phyloP scores from a whole-genome alignment of 768 basidiomycete species.

The Russula foetens region DNA sequence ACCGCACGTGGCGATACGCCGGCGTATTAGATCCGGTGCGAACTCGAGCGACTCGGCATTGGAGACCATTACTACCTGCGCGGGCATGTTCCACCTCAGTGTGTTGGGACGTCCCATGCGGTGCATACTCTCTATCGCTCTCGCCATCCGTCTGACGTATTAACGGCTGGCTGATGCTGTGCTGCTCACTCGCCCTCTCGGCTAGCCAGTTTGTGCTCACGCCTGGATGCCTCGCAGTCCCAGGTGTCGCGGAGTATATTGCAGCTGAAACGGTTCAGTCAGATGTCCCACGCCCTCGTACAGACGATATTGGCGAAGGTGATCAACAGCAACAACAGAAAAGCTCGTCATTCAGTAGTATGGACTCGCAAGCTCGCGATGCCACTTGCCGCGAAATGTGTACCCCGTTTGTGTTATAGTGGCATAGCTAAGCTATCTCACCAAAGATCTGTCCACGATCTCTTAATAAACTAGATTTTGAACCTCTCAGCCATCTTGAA shows the following conservation, averaged over 20 bases:
- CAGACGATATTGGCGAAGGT: neutral
- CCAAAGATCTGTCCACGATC: no score
- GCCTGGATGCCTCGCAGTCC: constrained; percentile 21
- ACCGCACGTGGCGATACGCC: constrained; percentile 34
- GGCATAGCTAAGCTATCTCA: no score
- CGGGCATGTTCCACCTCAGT: constrained; percentile 37
- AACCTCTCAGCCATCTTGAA: no score
- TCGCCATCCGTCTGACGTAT: no score
- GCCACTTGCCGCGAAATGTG: constrained; percentile 25
- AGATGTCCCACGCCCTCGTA: constrained; percentile 29
- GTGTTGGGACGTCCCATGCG: constrained; percentile 33
- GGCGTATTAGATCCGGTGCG: constrained; percentile 36
- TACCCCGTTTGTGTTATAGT: no score
- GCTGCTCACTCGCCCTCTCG: no score
- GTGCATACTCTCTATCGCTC: constrained; percentile 28
- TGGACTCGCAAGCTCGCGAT: neutral
- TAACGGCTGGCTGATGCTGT: no score
- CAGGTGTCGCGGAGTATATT: constrained; percentile 29
- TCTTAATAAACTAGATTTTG: no score
- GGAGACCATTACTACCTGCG: constrained; percentile 36
- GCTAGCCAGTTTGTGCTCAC: constrained; percentile 29
- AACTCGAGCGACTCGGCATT: constrained; percentile 41
- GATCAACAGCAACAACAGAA: neutral
- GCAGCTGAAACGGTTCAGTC: constrained; percentile 44
- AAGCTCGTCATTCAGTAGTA: neutral